phyloP scores from a whole-genome alignment of 164 flowering plant species.

The Umbilicus rupestris region DNA sequence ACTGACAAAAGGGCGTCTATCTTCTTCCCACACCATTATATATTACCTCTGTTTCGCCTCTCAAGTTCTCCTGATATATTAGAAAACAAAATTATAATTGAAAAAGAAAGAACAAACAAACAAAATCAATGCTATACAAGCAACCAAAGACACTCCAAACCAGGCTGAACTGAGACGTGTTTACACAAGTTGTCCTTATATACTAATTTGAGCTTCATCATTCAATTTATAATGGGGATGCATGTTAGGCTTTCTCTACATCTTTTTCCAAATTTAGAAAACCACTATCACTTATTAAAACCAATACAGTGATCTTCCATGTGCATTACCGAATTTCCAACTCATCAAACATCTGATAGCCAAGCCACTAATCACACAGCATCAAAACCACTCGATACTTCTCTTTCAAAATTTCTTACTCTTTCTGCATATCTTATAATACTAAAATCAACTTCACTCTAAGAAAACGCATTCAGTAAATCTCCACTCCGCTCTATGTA shows the following conservation, averaged over 20 bases:
- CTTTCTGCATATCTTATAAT: background rate
- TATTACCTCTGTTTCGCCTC: background rate
- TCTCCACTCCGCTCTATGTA: background rate
- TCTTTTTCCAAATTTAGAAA: background rate
- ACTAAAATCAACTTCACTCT: background rate
- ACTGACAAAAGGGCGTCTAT: background rate
- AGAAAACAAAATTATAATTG: background rate
- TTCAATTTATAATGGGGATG: background rate
- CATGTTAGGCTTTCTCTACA: background rate
- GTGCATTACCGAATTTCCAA: constrained; percentile 5
- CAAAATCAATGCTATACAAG: background rate
- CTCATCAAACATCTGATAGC: background rate
- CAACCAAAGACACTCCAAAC: background rate
- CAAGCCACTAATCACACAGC: background rate
- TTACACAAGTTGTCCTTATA: background rate
- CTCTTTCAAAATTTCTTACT: background rate
- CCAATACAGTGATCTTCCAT: background rate
- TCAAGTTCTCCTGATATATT: background rate
- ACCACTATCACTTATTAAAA: background rate
- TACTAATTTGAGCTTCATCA: background rate
- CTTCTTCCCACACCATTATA: constrained; percentile 1
- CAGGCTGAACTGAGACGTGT: background rate
- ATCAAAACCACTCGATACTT: background rate
- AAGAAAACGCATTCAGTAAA: background rate
- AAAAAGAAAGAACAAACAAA: background rate